These are phyloP conservation scores for Ceratobasidium theobromae DNA, from an alignment of 1,284 basidiomycete species.

Conservation along the genomic window DNA sequence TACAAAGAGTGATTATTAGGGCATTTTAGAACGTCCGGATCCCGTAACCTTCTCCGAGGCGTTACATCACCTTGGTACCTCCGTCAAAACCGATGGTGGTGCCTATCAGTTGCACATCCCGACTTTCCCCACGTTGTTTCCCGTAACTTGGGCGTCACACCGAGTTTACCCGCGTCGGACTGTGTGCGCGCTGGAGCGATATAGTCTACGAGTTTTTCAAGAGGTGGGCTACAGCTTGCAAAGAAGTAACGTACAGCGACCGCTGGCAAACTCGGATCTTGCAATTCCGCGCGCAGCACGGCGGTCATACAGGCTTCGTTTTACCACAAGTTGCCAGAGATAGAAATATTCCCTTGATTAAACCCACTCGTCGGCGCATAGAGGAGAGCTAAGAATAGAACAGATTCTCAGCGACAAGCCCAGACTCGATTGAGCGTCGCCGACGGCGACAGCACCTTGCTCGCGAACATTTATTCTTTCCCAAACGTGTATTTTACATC, in stretches of 20 bases:
- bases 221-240: no score
- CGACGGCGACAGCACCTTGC: no score
- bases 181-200: no score
- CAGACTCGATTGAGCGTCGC: no score
- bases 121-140: conserved; percentile 12
- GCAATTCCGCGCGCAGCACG: conserved; percentile 13
- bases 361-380: background rate
- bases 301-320: background rate
- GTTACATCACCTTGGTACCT: conserved; percentile 16
- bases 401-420: no score
- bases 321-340: background rate
- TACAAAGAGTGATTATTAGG: background rate
- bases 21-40: background rate
- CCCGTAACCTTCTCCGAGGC: conserved; percentile 15
- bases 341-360: background rate
- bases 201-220: no score
- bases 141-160: no score
- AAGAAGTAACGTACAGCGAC: no score
- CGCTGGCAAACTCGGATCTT: conserved; percentile 16
- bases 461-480: no score
- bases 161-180: no score
- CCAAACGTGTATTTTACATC: no score
- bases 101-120: no score
- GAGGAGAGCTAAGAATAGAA: background rate
- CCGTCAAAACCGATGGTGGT: conserved; percentile 25